Evolutionary conservation across 768 basidiomycete species (phyloP).

Genomic region (Pleurotus cornucopiae): DNA sequence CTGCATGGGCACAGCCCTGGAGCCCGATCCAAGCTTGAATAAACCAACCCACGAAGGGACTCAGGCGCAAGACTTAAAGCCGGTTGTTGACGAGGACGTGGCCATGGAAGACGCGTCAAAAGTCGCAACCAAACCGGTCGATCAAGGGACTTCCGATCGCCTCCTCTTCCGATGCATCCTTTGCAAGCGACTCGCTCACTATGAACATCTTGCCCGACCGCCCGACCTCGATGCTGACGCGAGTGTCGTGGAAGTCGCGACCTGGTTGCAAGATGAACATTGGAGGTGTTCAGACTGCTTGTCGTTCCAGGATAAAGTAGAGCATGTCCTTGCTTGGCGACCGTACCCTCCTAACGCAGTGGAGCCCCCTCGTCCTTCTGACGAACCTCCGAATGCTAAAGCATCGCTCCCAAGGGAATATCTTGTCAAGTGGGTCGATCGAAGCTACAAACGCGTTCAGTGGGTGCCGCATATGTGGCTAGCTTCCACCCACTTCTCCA

Average conservation of each 20-base stretch:
- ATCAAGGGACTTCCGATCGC: conserved; percentile 19
- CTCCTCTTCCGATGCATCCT: conserved; percentile 79
- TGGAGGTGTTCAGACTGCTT: conserved; percentile 81
- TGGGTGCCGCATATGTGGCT: conserved; percentile 97
- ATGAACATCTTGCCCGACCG: conserved; percentile 61
- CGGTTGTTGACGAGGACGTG: conserved; percentile 20
- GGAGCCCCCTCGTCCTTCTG: conserved; percentile 39
- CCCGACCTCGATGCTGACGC: conserved; percentile 28
- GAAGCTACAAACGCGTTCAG: conserved; percentile 73
- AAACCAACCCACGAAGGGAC: neutral
- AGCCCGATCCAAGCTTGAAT: conserved; percentile 34
- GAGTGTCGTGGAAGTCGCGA: conserved; percentile 43
- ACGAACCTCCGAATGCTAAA: conserved; percentile 49
- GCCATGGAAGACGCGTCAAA: conserved; percentile 28
- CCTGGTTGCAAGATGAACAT: conserved; percentile 49
- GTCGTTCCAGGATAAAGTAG: conserved; percentile 64
- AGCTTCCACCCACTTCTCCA: conserved; percentile 54
- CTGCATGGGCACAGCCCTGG: conserved; percentile 56
- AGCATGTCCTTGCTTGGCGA: conserved; percentile 91
- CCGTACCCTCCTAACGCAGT: conserved; percentile 66
- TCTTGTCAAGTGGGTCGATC: conserved; percentile 82
- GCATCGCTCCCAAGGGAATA: conserved; percentile 79
- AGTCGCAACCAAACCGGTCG: conserved; percentile 14
- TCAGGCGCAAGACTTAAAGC: conserved; percentile 6
- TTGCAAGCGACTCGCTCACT: conserved; percentile 83